Conservation (phyloP, 1,284 basidiomycete genomes). For the Crocinoboletus sp. region DNA sequence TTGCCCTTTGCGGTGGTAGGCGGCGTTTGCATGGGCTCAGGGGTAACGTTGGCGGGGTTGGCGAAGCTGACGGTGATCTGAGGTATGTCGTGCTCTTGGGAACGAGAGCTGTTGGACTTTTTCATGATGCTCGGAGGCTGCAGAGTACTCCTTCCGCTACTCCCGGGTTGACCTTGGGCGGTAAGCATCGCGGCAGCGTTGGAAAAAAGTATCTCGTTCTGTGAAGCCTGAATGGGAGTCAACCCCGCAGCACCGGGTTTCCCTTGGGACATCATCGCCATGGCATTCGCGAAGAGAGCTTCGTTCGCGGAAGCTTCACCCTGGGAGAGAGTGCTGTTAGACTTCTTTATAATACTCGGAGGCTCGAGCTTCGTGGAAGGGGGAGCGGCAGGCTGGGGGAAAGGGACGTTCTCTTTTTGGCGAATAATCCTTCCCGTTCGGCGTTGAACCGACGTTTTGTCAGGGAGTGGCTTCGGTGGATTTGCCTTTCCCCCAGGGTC, state of each 20-base stretch:
- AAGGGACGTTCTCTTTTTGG: slow-evolving; percentile 24
- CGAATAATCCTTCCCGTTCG: slow-evolving; percentile 10
- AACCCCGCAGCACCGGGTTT: slow-evolving; percentile 10
- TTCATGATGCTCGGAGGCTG: slow-evolving; percentile 24
- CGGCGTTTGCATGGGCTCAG: slow-evolving; percentile 11
- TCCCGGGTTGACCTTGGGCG: slow-evolving; percentile 10
- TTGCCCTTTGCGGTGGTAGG: slow-evolving; percentile 15
- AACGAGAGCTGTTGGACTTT: slow-evolving; percentile 26
- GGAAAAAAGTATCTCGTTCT: slow-evolving; percentile 26
- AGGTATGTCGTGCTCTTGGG: slow-evolving; percentile 26
- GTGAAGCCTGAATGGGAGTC: slow-evolving; percentile 17
- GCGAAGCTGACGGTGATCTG: slow-evolving; percentile 26
- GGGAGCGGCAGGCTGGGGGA: slow-evolving; percentile 4
- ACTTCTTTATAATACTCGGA: slow-evolving; percentile 24
- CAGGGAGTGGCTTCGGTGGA: slow-evolving; percentile 9
- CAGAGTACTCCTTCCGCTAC: slow-evolving; percentile 6
- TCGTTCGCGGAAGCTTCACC: slow-evolving; percentile 25
- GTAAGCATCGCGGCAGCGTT: slow-evolving; percentile 19
- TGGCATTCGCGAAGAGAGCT: slow-evolving; percentile 23
- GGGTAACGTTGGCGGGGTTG: neutral
- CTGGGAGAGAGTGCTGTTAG: slow-evolving; percentile 26
- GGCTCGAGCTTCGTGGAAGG: slow-evolving; percentile 20
- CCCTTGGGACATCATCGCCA: slow-evolving; percentile 20
- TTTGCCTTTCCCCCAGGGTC: slow-evolving; percentile 16
- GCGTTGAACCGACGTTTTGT: slow-evolving; percentile 15